Evolutionary conservation across 108 stramenopile species (phyloP).

Genomic region (Pseudonitzschia pungens): DNA sequence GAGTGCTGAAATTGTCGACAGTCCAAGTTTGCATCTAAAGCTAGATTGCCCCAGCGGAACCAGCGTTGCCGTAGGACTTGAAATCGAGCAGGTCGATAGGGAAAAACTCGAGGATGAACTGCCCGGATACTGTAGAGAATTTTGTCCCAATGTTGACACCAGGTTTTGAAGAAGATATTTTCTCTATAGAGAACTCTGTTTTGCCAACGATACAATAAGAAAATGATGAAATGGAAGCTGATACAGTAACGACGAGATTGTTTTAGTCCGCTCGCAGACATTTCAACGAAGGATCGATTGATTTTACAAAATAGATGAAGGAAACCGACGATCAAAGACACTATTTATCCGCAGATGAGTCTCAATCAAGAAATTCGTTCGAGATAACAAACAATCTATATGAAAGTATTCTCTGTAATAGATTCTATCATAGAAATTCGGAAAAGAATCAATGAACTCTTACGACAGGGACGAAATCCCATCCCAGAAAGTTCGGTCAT

Average conservation of each 20-base stretch:
- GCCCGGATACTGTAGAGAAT: constrained; percentile 58
- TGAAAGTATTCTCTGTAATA: no score
- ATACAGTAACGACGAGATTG: background rate
- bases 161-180: constrained; percentile 4
- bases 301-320: no score
- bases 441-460: no score
- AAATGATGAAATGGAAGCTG: background rate
- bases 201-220: background rate
- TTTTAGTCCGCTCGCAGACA: background rate
- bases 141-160: constrained; percentile 25
- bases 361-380: no score
- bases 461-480: no score
- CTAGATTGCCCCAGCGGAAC: constrained; percentile 71
- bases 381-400: no score
- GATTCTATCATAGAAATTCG: no score
- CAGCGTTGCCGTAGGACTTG: constrained; percentile 41
- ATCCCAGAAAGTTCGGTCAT: no score
- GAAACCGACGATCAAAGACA: no score
- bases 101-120: constrained; percentile 39
- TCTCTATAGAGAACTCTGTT: background rate
- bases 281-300: background rate
- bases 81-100: constrained; percentile 19
- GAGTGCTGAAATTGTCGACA: constrained; percentile 64
- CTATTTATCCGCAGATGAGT: no score
- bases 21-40: constrained; percentile 53